A percentile compares a stretch with the other conserved stretches of the same genome.
phyloP scores from a whole-genome alignment of 1,284 basidiomycete genomes.

The Moesziomyces globuligerus region DNA sequence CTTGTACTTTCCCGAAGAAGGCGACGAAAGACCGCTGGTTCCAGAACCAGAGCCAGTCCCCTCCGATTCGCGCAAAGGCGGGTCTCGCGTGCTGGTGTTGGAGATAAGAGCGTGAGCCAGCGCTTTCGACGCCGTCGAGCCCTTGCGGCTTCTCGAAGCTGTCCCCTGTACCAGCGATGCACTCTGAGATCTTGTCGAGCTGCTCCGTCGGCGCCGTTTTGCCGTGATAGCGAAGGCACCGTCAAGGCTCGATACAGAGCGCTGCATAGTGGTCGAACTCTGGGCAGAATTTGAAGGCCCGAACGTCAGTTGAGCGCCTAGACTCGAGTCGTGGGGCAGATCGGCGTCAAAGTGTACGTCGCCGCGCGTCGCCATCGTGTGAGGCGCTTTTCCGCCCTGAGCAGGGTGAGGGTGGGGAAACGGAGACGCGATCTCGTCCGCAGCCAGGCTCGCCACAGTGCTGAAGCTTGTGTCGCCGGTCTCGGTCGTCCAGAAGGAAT shows the following conservation, averaged over 20 bases:
- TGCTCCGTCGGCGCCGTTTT: background rate
- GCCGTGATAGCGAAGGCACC: no score
- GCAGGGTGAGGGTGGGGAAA: conserved; percentile 16
- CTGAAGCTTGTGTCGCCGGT: conserved; percentile 14
- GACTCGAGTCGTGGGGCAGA: background rate
- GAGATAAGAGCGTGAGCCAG: background rate
- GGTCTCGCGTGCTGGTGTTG: background rate
- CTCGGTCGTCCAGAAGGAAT: conserved; percentile 19
- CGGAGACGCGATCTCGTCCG: conserved; percentile 13
- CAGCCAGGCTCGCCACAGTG: conserved; percentile 13
- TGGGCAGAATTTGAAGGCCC: no score
- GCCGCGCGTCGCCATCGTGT: background rate
- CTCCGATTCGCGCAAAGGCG: conserved; percentile 2
- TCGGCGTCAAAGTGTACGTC: background rate
- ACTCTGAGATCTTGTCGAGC: background rate
- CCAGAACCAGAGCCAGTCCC: conserved; percentile 1
- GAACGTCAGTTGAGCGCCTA: background rate
- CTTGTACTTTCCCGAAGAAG: conserved; percentile 22
- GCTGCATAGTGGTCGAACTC: no score
- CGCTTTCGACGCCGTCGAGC: background rate
- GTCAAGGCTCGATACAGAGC: background rate
- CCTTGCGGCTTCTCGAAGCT: background rate
- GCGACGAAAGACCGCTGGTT: conserved; percentile 3
- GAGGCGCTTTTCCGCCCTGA: conserved; percentile 12
- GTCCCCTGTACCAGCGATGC: background rate